Base-by-base conservation (phyloP, 192 early-diverging fungal species). In the Backusella westeae region DNA sequence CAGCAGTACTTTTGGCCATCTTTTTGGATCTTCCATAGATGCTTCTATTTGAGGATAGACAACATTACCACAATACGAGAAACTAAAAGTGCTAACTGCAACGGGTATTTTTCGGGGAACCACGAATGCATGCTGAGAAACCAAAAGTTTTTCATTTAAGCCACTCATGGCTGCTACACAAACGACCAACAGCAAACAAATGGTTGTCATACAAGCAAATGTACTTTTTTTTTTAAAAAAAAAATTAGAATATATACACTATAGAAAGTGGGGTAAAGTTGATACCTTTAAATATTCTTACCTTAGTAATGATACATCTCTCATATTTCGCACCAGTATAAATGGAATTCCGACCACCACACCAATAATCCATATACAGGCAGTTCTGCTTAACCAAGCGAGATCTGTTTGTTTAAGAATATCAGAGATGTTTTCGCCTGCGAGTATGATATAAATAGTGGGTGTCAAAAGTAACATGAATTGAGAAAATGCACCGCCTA, bases 41-140 rank as follows among this genome's bases (percentile, higher is more conserved):
- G 86, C 89, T 77, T 96, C 93, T 44, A 96, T 87, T 74, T 96
- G 94, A 15, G 94, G 91, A 81, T 94, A 95, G 15, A 93, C 90
- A 29, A 91, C 93, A 67, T 94, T 93, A 46, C 94, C 94, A 4
- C 91, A 87, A 71, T 91, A 96, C 73, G 92, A 93, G 79, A 96
- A 94, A 23, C 88, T 88, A 78, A 96, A 90, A 0, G 92, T 93
- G 2, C 92, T 93, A 17, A 96, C 71, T 7, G 93, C 91, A 3
- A 89, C 87, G n/a, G 94, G 93, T 53, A 96, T 83, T 66, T 89
- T 89, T 91, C 88, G 49, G 76, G 79, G 42, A 70, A 69, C 77
- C 88, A 88, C 46, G 34, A 26, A 65, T 69, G 75, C 65, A 41
- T 85, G 77, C 15, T 76, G 80, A 53, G 86, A 74, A 17, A 69